Evolutionary conservation across 106 monocot genomes (phyloP).

Genomic region (Allium cepa): DNA sequence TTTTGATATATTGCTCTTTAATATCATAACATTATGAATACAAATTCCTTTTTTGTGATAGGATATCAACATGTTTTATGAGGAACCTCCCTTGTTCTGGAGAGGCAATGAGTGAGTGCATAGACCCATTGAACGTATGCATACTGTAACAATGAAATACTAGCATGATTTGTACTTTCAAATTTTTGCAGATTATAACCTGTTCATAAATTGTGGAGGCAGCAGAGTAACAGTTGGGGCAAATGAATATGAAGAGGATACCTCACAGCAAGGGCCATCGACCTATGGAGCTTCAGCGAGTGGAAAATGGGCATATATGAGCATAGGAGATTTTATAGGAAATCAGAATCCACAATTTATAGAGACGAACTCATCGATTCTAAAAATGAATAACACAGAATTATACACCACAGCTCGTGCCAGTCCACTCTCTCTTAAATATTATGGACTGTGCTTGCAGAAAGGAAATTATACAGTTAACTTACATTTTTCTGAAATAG

Average conservation of each 20-base stretch:
- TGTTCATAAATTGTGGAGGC: conserved; percentile 66
- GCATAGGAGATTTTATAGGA: conserved; percentile 28
- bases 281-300: conserved; percentile 15
- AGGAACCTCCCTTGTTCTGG: conserved; percentile 25
- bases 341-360: conserved; percentile 5
- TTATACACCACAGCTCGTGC: conserved; percentile 36
- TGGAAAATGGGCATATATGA: conserved; percentile 50
- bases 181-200: conserved; percentile 29
- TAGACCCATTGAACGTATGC: too few relatives aligned
- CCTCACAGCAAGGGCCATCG: conserved; percentile 18
- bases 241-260: conserved; percentile 25
- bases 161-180: neutral
- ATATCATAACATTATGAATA: neutral
- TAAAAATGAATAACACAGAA: conserved; percentile 18
- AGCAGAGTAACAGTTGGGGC: conserved; percentile 14
- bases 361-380: conserved; percentile 11
- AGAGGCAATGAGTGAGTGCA: conserved; percentile 15
- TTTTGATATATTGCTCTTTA: neutral
- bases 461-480: conserved; percentile 36
- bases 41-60: conserved; percentile 1
- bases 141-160: too few relatives aligned
- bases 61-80: conserved; percentile 23
- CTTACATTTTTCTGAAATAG: conserved; percentile 52
- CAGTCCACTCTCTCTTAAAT: conserved; percentile 39
- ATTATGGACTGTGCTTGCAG: conserved; percentile 47